phyloP scores from a whole-genome alignment of 306 rosid genomes.

The Castanea crenata region DNA sequence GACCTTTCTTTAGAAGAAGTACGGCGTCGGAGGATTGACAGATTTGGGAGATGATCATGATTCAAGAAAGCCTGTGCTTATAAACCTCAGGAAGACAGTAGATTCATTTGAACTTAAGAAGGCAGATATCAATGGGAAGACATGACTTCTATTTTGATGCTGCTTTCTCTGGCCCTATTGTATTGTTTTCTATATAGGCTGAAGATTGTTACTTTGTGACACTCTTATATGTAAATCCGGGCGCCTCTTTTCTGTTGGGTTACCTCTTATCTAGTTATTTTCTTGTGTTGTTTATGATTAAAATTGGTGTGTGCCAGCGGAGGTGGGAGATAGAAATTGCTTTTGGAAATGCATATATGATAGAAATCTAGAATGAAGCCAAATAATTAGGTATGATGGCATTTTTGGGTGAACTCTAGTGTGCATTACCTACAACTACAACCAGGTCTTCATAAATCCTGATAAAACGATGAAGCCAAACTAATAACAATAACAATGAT shows the following conservation, averaged over 20 bases:
- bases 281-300: background rate
- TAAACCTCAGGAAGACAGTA: background rate
- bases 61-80: background rate
- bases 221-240: background rate
- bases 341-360: background rate
- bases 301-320: background rate
- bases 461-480: no score
- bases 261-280: background rate
- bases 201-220: background rate
- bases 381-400: no score
- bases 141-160: background rate
- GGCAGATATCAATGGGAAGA: background rate
- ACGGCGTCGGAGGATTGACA: conserved; percentile 62
- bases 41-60: conserved; percentile 46
- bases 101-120: background rate
- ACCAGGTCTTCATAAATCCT: no score
- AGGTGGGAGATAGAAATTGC: background rate
- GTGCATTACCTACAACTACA: no score
- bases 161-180: background rate
- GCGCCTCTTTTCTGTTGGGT: background rate
- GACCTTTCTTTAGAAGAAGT: conserved; percentile 54
- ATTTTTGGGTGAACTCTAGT: no score
- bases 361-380: no score
- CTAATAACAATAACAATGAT: no score
- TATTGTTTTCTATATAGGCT: background rate